Evolutionary conservation across 345 rosid genomes (phyloP).

Genomic region (Laguncularia racemosa): DNA sequence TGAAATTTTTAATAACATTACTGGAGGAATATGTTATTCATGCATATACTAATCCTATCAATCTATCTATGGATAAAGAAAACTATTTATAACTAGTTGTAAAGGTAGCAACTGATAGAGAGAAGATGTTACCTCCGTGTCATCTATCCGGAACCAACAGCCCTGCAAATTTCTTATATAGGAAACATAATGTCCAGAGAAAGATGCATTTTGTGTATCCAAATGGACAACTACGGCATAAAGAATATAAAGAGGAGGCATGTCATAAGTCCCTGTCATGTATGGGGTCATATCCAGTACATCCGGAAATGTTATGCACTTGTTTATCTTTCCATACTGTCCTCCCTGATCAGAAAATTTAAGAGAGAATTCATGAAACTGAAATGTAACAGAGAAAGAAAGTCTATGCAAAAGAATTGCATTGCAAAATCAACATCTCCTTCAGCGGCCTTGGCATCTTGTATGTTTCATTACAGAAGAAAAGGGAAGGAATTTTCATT

Average conservation of each 20-base stretch:
- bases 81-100: too few species aligned
- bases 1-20: not conserved
- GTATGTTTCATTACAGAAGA: too few species aligned
- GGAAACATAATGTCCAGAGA: conserved; percentile 78
- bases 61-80: too few species aligned
- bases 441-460: too few species aligned
- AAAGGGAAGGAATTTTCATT: too few species aligned
- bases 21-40: not conserved
- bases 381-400: not conserved
- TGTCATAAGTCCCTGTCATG: conserved; percentile 62
- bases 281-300: conserved; percentile 78
- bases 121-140: conserved; percentile 48
- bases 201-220: conserved; percentile 76
- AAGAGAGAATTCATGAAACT: not conserved
- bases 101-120: not conserved
- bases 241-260: conserved; percentile 71
- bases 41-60: too few species aligned
- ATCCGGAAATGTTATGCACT: conserved; percentile 71
- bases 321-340: conserved; percentile 67
- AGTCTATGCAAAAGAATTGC: too few species aligned
- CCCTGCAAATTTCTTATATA: conserved; percentile 67
- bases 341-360: conserved; percentile 51
- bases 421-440: too few species aligned
- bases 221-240: conserved; percentile 80
- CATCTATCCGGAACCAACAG: conserved; percentile 75